Evolutionary conservation across 2,329 filamentous ascomycete genomes (phyloP).

Genomic region (Aspergillus fijiensis): DNA sequence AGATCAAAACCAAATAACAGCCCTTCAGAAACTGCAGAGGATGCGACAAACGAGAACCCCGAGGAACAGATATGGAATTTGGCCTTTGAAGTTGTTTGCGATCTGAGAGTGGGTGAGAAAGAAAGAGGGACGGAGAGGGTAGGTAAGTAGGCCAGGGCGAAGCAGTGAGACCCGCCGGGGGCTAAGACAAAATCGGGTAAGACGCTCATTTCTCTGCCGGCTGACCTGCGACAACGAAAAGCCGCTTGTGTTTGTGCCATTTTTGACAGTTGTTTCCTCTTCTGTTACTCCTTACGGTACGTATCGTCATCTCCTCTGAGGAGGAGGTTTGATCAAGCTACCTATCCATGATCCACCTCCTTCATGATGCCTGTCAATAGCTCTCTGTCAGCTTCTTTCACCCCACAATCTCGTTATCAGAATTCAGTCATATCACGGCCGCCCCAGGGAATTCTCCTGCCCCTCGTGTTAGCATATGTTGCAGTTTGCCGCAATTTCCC

Average conservation of each 20-base stretch:
- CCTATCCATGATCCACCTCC: no score
- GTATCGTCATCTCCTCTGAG: no score
- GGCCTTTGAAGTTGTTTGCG: neutral
- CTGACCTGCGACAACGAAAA: neutral
- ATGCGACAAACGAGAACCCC: neutral
- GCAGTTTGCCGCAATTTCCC: neutral
- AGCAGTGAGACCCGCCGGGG: neutral
- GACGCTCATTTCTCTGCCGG: neutral
- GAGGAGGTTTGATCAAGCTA: no score
- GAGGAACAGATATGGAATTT: neutral
- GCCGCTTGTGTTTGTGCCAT: neutral
- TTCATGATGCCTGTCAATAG: no score
- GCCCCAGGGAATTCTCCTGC: neutral
- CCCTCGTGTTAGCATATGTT: neutral
- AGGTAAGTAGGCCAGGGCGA: neutral
- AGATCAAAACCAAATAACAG: neutral
- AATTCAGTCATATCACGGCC: neutral
- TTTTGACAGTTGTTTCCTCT: neutral
- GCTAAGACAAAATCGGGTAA: neutral
- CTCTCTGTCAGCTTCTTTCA: neutral
- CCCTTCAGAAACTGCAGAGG: neutral
- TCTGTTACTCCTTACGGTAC: no score
- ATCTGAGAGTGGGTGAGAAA: neutral
- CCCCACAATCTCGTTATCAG: neutral
- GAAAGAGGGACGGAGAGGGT: neutral